Evolutionary conservation across 2,329 filamentous ascomycete species (phyloP), one percentile per base, ranked within the genome.

Genomic region (Rutstroemia sp.): DNA sequence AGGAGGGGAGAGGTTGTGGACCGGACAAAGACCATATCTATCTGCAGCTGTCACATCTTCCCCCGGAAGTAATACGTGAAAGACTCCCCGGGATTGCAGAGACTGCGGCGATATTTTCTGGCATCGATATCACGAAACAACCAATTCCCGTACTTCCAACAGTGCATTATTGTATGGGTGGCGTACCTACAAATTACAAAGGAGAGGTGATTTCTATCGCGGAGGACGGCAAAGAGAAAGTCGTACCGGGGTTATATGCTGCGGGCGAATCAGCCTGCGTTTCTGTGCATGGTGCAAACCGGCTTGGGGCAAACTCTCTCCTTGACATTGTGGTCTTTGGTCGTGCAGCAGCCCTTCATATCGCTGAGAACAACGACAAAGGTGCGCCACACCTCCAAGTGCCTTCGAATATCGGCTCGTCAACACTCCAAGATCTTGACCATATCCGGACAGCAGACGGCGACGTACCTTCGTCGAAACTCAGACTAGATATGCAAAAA

Each of bases 161-260:
- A 46, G 92, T 96, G 65, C 92, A 99, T 81, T 99, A 99, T 83
- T 96, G 96, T 82, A 99, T 97, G 94, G 92, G 92, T 75, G 92
- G 94, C 81, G 96, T 99, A 66, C 92, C 92, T 52, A 97, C 94
- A 65, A 90, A 89, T 70, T 97, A 96, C 81, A 96, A 90, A 61
- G 92, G 94, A 73, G 91, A 99, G 77, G 94, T 97, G 60, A 76
- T 99, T 65, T 95, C 90, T 17, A 78, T 95, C 52, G 90, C 96
- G 66, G 86, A 88, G 70, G 73, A 83, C 60, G 94, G 94, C 64
- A 84, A 95, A 57, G 94, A 97, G 77, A 82, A 95, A 80, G 82
- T 96, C 65, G 94, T 99, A 21, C 91, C 90, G 57, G 92, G 92
- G 73, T 83, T 99, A 62, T 97, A 92, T 72, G 94, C 94, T 68